Evolutionary conservation across 805 yeast genomes (phyloP), one percentile per base, ranked within the genome.

Genomic region (Schwanniomyces vanrijiae): DNA sequence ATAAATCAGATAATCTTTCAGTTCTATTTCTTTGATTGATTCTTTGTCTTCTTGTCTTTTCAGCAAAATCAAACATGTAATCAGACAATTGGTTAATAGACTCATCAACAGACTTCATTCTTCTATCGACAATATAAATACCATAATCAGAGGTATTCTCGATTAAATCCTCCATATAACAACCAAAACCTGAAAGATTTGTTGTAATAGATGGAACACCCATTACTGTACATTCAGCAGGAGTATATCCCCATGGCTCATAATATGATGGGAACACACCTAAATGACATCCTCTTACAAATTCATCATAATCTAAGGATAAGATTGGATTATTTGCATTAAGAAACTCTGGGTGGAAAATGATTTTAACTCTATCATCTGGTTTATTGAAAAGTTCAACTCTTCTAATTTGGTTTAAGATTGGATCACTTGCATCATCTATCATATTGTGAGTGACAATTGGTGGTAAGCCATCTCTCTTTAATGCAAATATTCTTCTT

Each of bases 201-300:
- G 99, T 92, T 9, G 99, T 92, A 60, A 92, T 88, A 5, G 97
- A 89, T 14, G 99, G 99, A 49, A 94, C 96, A 47, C 99, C 99
- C 99, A 92, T 92, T 20, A 94, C 99, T 0, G 99, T 92, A 75
- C 99, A 94, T 67, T 92, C 99, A 7, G 98, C 98, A 3, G 99
- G 99, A 2, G 99, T 92, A 68, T 92, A 92, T 34, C 99, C 99
- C 99, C 99, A 92, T 3, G 99, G 99, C 71, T 92, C 99, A 64
- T 92, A 92, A 71, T 92, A 92, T 0, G 97, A 90, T 42, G 99
- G 99, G 84, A 92, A 92, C 43, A 92, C 96, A 66, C 99, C 99
- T 67, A 94, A 74, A 69, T 92, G 98, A 66, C 97, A 91, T 51
- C 99, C 99, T 56, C 99, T 81, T 40, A 92, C 99, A 67, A 92